Base-by-base conservation (phyloP, 163 green algal species). In the Volvox carteri region DNA sequence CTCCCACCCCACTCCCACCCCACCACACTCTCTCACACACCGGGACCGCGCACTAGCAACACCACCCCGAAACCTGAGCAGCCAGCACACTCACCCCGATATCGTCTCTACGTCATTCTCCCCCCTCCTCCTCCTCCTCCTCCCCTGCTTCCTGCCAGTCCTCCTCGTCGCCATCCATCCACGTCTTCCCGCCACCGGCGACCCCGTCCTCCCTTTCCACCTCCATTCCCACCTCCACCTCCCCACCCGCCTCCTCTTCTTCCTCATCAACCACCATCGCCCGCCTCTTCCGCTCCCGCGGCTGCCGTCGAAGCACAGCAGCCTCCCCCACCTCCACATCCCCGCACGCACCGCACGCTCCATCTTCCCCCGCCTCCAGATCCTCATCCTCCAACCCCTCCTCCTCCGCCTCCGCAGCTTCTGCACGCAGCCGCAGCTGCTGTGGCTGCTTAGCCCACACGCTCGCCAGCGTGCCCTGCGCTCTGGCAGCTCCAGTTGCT, bases 141-240 rank as follows among this genome's bases (percentile, higher is more conserved):
- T 58, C 75, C 5, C 75, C 73, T 58, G 46, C 58, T 18, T 86
- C 73, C 56, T 42, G 25, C n/a, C 62, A 54, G 37, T 86, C 86
- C 60, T 78, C 86, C 35, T 86, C 86, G n/a, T 80, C 86, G 21
- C 81, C 75, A 5, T 72, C 86, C 41, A 84, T 42, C 50, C 73
- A 80, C 72, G 48, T 78, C 52, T 23, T 67, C 21, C 14, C 25
- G 30, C 30, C 44, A 21, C 67, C n/a, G n/a, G n/a, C n/a, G n/a
- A n/a, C 30, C 6, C 30, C 39, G 9, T 30, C 65, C 81, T 28
- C 30, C 62, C 21, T 25, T 18, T 0, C 62, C 2, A 4, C 78
- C 23, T 48, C 48, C 86, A 8, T 16, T 7, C 48, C 37, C 12
- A 52, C 50, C 39, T 72, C 62, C 25, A 28, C 46, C 37, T 44